Conservation (phyloP, 495 filamentous ascomycete genomes). For the Halenospora varia region DNA sequence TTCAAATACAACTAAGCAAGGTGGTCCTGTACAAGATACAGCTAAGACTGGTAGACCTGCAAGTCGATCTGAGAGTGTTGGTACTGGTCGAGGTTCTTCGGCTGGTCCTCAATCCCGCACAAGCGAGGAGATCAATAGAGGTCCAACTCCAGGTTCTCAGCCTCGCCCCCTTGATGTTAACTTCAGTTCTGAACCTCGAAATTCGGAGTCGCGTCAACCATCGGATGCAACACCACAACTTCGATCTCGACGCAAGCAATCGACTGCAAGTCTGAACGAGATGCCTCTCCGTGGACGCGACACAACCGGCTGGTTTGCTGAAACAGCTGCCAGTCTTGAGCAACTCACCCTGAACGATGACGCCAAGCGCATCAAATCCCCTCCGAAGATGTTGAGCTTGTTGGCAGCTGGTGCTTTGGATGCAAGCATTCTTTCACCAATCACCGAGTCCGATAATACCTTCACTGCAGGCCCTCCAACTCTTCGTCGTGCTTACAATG, state of each 20-base stretch:
- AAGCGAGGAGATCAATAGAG: neutral
- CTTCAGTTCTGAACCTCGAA: slow-evolving; percentile 10
- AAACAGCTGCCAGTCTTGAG: neutral
- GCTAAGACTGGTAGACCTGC: neutral
- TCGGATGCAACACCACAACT: slow-evolving; percentile 5
- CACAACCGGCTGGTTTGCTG: neutral
- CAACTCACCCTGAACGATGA: neutral
- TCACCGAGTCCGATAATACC: slow-evolving; percentile 11
- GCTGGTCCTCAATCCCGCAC: neutral
- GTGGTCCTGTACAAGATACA: neutral
- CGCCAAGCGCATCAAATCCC: neutral
- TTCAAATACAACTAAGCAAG: neutral
- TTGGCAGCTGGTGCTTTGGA: slow-evolving; percentile 11
- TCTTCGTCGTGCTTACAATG: neutral
- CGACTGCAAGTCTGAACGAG: neutral
- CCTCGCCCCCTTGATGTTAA: neutral
- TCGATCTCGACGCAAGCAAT: slow-evolving; percentile 12
- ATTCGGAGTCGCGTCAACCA: neutral
- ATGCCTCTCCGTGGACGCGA: neutral
- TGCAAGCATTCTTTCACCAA: neutral
- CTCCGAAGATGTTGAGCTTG: slow-evolving; percentile 19
- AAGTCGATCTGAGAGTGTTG: neutral
- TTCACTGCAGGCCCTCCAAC: neutral
- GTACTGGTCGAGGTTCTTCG: neutral
- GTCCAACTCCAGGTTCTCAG: slow-evolving; percentile 2